Evolutionary conservation across 202 grass and related monocot genomes (phyloP).

Genomic region (Carex sylvatica): DNA sequence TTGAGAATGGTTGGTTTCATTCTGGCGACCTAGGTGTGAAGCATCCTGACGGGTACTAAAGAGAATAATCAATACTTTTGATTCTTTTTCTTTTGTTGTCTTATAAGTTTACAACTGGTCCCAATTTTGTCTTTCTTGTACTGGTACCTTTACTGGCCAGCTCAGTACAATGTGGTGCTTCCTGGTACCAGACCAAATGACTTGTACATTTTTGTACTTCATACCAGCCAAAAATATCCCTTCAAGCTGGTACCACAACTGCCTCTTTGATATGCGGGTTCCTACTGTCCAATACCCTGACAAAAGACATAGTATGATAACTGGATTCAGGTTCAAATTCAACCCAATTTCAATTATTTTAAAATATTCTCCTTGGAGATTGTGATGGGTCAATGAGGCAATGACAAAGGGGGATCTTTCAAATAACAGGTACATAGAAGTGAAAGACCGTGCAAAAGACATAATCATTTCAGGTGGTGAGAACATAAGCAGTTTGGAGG

Average conservation of each 20-base stretch:
- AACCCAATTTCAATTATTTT: background rate
- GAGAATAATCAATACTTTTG: background rate
- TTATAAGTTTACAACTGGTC: background rate
- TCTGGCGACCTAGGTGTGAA: constrained; percentile 75
- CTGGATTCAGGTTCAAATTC: background rate
- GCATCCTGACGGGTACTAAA: constrained; percentile 53
- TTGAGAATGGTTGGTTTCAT: constrained; percentile 90
- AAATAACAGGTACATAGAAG: constrained; percentile 60
- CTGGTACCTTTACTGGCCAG: background rate
- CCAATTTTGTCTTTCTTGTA: background rate
- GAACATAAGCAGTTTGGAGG: constrained; percentile 94
- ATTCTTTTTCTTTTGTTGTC: background rate
- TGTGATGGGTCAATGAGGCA: background rate
- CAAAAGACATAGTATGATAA: background rate
- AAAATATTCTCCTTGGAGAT: background rate
- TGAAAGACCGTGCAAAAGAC: constrained; percentile 92
- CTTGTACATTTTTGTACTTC: background rate
- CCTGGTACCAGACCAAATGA: background rate
- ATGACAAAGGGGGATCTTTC: background rate
- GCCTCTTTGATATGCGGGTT: background rate
- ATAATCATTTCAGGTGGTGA: constrained; percentile 96
- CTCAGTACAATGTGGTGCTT: background rate
- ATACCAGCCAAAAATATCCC: background rate
- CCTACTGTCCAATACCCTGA: background rate
- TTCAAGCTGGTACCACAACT: background rate